Percentiles rank a stretch among this genome's conserved stretches.
Evolutionary conservation across 2,329 filamentous ascomycete species (phyloP).

Genomic region (Penicillium sp.): DNA sequence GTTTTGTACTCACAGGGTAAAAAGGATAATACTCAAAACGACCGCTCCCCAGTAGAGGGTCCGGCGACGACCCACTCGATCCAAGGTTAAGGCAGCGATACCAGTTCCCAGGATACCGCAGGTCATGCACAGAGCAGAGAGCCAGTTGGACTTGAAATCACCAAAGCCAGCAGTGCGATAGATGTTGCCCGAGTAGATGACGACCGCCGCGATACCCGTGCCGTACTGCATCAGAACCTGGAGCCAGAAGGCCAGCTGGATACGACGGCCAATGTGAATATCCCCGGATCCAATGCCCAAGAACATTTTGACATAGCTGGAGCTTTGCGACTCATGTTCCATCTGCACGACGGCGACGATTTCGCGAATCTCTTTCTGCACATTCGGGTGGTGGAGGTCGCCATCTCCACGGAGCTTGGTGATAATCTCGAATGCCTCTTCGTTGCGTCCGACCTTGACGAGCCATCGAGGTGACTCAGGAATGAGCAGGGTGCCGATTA

Average conservation of each 20-base stretch:
- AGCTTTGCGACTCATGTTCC: conserved; percentile 20
- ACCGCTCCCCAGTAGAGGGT: conserved; percentile 38
- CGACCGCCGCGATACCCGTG: conserved; percentile 16
- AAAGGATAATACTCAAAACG: too few species aligned
- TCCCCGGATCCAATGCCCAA: conserved; percentile 26
- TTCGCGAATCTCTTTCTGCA: conserved; percentile 43
- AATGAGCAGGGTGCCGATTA: conserved; percentile 60
- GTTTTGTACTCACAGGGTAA: too few species aligned
- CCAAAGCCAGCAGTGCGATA: conserved; percentile 26
- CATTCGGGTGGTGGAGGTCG: conserved; percentile 16
- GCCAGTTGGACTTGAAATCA: conserved; percentile 26
- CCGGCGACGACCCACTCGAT: conserved; percentile 37
- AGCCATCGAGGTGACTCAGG: conserved; percentile 61
- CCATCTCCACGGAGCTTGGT: conserved; percentile 14
- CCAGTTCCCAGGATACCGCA: neutral
- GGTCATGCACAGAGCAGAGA: conserved; percentile 25
- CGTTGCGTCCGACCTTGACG: conserved; percentile 60
- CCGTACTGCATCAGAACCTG: conserved; percentile 30
- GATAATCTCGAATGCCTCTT: conserved; percentile 53
- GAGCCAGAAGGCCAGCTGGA: conserved; percentile 33
- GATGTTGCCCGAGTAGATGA: conserved; percentile 1
- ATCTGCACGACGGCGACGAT: conserved; percentile 27
- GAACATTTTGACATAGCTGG: conserved; percentile 28
- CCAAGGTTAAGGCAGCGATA: conserved; percentile 31
- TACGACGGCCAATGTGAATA: conserved; percentile 28